phyloP scores from a whole-genome alignment of 2,329 filamentous ascomycete species.

The Cryphonectria carpinicola region DNA sequence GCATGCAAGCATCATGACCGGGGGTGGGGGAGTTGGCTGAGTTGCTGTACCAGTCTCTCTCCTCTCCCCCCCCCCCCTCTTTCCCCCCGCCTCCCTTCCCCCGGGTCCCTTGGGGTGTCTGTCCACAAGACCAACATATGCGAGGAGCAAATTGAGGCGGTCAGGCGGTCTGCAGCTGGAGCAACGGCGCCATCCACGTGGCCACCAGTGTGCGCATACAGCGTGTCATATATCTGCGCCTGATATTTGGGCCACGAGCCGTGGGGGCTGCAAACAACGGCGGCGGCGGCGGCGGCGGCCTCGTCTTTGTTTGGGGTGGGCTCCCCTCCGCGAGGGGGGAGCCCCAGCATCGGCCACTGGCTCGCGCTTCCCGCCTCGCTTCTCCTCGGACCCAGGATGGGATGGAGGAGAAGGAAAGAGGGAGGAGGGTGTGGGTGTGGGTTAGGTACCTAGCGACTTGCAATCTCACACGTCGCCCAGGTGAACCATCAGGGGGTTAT shows the following conservation, averaged over 20 bases:
- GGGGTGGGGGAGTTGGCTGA: not conserved
- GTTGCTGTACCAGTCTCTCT: not conserved
- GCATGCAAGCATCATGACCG: not conserved
- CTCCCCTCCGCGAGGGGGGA: not conserved
- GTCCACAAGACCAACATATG: not conserved
- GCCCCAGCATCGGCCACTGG: not conserved
- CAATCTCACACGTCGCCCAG: not conserved
- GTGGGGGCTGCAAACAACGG: not conserved
- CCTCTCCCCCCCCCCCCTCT: no score
- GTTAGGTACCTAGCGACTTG: conserved; percentile 1
- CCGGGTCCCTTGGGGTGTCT: not conserved
- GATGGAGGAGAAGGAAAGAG: not conserved
- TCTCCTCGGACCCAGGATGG: not conserved
- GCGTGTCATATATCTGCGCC: not conserved
- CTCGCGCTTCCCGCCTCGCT: not conserved
- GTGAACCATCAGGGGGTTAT: conserved; percentile 6
- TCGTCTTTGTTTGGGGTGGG: not conserved
- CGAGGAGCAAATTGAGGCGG: not conserved
- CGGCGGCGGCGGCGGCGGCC: not conserved
- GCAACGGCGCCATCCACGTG: not conserved
- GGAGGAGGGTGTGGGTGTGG: not conserved
- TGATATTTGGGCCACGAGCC: not conserved
- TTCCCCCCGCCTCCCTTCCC: no score
- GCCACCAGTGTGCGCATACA: not conserved
- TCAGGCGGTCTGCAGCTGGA: not conserved